A percentile compares a stretch with the other conserved stretches of the same genome.
These are phyloP conservation scores for Exophiala dermatitidis DNA, from an alignment of 2,329 filamentous ascomycete species.

Conservation along the genomic window DNA sequence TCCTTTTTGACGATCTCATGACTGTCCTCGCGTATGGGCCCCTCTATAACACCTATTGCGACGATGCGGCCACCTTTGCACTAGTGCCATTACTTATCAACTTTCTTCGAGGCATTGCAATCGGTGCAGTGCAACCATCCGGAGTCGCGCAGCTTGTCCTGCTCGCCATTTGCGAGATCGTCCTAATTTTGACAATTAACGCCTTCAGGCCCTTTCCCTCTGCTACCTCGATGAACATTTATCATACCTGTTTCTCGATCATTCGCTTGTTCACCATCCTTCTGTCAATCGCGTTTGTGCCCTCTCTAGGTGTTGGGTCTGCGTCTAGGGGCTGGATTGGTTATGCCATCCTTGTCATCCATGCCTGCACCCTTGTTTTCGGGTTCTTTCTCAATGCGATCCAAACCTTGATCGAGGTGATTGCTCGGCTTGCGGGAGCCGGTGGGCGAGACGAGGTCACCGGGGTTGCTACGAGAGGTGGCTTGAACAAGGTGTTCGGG, in stretches of 20 bases:
- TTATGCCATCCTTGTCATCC: slow-evolving; percentile 80
- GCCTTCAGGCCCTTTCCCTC: slow-evolving; percentile 85
- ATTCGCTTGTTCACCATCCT: slow-evolving; percentile 70
- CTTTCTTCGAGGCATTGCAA: slow-evolving; percentile 76
- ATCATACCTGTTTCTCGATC: slow-evolving; percentile 76
- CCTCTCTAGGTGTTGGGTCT: slow-evolving; percentile 70
- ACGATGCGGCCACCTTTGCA: slow-evolving; percentile 84
- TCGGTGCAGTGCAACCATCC: slow-evolving; percentile 86
- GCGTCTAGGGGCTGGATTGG: slow-evolving; percentile 88
- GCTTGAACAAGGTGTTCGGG: slow-evolving; percentile 82
- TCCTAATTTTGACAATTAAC: slow-evolving; percentile 77
- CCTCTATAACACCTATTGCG: slow-evolving; percentile 94
- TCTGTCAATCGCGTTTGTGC: slow-evolving; percentile 75
- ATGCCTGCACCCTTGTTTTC: slow-evolving; percentile 76
- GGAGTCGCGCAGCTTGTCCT: slow-evolving; percentile 90
- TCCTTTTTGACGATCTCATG: slow-evolving; percentile 86
- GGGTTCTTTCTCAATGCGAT: slow-evolving; percentile 90
- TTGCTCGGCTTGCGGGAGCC: slow-evolving; percentile 72
- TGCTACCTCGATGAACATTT: slow-evolving; percentile 94
- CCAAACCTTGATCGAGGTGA: slow-evolving; percentile 83
- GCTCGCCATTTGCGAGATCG: slow-evolving; percentile 87
- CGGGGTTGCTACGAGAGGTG: slow-evolving; percentile 64
- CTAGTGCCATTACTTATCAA: slow-evolving; percentile 79
- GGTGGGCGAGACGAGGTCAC: slow-evolving; percentile 48
- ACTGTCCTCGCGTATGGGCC: slow-evolving; percentile 86